These are phyloP conservation scores for Vaccinium darrowii DNA, from an alignment of 148 eudicot species.

Conservation along the genomic window DNA sequence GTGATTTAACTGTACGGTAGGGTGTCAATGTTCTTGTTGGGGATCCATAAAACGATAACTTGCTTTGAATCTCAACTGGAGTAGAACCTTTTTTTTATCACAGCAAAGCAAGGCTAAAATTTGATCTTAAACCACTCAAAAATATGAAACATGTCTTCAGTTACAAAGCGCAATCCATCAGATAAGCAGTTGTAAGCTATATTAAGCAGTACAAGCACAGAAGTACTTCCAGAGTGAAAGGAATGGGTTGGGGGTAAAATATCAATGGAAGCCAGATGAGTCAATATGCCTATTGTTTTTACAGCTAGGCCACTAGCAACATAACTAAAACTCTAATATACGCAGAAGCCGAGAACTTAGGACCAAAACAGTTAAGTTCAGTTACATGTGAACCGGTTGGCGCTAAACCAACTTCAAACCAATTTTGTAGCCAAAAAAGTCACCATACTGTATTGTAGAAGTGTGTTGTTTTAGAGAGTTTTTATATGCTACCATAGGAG, in stretches of 20 bases:
- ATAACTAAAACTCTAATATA: background rate
- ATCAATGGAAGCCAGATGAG: no score
- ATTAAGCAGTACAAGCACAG: background rate
- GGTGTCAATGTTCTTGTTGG: no score
- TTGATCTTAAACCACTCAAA: slow-evolving; percentile 2
- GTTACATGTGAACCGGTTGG: background rate
- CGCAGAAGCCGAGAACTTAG: background rate
- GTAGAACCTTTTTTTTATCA: no score
- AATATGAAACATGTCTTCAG: background rate
- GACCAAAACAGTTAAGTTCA: background rate
- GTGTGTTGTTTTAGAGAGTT: background rate
- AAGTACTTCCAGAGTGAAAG: background rate
- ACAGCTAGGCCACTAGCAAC: background rate
- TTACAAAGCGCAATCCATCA: no score
- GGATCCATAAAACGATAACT: no score
- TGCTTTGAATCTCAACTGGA: no score
- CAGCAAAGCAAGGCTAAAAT: background rate
- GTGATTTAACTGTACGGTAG: no score
- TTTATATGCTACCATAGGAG: no score
- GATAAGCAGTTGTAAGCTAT: background rate
- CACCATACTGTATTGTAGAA: slow-evolving; percentile 49
- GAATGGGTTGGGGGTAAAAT: background rate
- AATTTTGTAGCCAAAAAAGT: background rate
- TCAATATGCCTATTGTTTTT: no score
- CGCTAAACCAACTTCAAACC: background rate